These are phyloP conservation scores for Alternaria postmessia DNA, from an alignment of 2,329 filamentous ascomycete species.

Conservation along the genomic window DNA sequence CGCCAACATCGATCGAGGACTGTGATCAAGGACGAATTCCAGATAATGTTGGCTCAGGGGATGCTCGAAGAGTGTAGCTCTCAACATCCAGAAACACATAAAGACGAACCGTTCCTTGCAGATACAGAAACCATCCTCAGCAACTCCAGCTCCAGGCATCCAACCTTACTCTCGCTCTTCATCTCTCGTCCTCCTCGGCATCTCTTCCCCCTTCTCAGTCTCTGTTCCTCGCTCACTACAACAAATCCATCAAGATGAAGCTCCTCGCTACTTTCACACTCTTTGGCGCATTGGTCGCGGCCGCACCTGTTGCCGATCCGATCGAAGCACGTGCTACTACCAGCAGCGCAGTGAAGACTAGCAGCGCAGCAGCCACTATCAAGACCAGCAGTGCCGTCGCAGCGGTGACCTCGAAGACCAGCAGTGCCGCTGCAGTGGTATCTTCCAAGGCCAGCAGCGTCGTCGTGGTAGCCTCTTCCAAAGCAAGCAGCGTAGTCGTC, in stretches of 20 bases:
- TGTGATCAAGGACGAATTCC: background rate
- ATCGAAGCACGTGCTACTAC: background rate
- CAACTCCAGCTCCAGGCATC: background rate
- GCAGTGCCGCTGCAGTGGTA: background rate
- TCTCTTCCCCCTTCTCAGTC: background rate
- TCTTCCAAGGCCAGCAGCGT: background rate
- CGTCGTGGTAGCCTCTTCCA: background rate
- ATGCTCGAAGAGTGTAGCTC: background rate
- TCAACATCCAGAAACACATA: background rate
- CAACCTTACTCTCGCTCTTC: background rate
- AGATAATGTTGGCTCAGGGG: background rate
- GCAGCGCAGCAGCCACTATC: background rate
- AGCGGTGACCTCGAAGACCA: background rate
- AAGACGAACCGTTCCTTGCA: background rate
- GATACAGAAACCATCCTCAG: background rate
- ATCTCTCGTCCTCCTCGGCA: background rate
- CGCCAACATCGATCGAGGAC: background rate
- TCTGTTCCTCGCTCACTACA: background rate
- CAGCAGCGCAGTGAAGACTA: background rate
- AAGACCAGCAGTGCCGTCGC: background rate
- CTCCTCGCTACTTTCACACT: background rate
- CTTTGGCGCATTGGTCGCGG: background rate
- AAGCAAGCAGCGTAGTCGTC: background rate
- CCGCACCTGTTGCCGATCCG: background rate
- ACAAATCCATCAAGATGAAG: background rate